Percentiles rank a stretch among this genome's conserved stretches.
Conservation (phyloP, 1,284 basidiomycete species). For the Austropuccinia psidii region DNA sequence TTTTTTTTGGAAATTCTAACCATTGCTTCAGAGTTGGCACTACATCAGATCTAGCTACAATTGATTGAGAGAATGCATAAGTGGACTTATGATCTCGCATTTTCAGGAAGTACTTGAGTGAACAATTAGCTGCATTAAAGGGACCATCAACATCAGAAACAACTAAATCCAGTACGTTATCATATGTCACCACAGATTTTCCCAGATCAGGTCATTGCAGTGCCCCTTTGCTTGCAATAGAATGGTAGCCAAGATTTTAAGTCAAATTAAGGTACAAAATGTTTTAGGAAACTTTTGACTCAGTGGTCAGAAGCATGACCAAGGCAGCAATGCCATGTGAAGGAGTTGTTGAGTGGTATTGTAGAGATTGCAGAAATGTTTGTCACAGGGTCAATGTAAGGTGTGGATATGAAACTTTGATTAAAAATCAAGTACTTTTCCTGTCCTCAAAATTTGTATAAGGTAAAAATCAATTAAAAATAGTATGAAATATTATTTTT, state of each 20-base stretch:
- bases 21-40: background rate
- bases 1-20: background rate
- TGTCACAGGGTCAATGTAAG: no score
- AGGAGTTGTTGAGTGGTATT: no score
- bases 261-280: background rate
- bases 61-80: background rate
- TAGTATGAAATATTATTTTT: no score
- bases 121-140: background rate
- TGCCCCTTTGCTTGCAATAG: no score
- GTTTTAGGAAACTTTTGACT: background rate
- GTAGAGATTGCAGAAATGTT: no score
- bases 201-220: no score
- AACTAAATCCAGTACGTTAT: background rate
- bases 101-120: background rate
- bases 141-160: conserved; percentile 1
- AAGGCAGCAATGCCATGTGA: background rate
- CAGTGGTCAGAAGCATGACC: background rate
- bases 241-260: background rate
- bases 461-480: no score
- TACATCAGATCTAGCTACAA: no score
- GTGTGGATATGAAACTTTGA: no score
- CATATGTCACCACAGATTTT: no score
- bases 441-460: no score
- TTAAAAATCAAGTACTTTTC: no score
- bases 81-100: background rate